Conservation (phyloP, 768 basidiomycete genomes). For the Lepiota brunneoincarnata region DNA sequence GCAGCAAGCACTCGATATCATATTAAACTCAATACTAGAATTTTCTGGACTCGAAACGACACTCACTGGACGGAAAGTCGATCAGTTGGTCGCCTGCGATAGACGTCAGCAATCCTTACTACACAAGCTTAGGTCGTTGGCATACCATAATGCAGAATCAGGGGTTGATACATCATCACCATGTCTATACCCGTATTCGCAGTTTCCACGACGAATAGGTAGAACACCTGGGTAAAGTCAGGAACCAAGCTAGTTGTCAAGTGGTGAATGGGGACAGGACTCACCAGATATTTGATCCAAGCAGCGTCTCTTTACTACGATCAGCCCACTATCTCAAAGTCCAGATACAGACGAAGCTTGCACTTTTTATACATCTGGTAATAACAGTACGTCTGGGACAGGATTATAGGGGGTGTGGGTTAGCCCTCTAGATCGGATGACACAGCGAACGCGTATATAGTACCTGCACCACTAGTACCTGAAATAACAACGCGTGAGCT, state of each 20-base stretch:
- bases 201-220: slow-evolving; percentile 40
- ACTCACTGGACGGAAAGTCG: slow-evolving; percentile 30
- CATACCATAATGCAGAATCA: slow-evolving; percentile 35
- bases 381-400: slow-evolving; percentile 31
- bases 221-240: slow-evolving; percentile 30
- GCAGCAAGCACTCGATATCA: slow-evolving; percentile 25
- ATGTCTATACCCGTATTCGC: slow-evolving; percentile 43
- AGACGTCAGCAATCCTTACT: neutral
- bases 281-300: slow-evolving; percentile 40
- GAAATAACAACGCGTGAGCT: neutral
- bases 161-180: slow-evolving; percentile 44
- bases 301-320: slow-evolving; percentile 32
- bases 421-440: neutral
- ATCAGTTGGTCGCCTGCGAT: slow-evolving; percentile 26
- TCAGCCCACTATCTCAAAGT: neutral
- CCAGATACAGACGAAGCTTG: neutral
- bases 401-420: neutral
- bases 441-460: neutral
- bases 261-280: slow-evolving; percentile 4
- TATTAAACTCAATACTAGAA: neutral
- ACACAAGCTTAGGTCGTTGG: slow-evolving; percentile 10
- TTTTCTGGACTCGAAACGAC: slow-evolving; percentile 11
- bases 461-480: slow-evolving; percentile 38
- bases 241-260: neutral
- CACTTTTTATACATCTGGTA: slow-evolving; percentile 39